Evolutionary conservation across 176 grass and related monocot genomes (phyloP).

Genomic region (Eleusine indica): DNA sequence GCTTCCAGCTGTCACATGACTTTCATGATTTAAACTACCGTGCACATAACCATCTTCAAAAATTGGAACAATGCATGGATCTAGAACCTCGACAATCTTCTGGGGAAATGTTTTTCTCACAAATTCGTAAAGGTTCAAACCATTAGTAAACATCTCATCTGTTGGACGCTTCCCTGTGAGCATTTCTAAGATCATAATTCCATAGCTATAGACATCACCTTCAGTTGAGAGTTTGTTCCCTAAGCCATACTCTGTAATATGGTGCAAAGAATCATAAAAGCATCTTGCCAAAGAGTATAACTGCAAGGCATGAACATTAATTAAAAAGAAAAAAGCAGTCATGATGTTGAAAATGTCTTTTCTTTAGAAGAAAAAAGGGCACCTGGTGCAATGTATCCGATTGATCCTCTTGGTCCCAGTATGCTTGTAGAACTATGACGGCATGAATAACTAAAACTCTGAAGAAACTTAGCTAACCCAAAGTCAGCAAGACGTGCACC

Average conservation of each 20-base stretch:
- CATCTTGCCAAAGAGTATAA: background rate
- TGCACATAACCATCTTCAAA: background rate
- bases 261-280: background rate
- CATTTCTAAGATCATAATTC: slow-evolving; percentile 58
- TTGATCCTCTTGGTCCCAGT: slow-evolving; percentile 1
- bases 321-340: no score
- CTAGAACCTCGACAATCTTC: slow-evolving; percentile 20
- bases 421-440: background rate
- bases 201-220: slow-evolving; percentile 60
- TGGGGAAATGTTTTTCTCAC: slow-evolving; percentile 39
- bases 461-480: slow-evolving; percentile 33
- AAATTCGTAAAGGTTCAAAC: slow-evolving; percentile 47
- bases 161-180: slow-evolving; percentile 54
- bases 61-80: slow-evolving; percentile 25
- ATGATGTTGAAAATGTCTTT: no score
- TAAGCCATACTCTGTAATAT: slow-evolving; percentile 49
- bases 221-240: slow-evolving; percentile 44
- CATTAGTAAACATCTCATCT: slow-evolving; percentile 44
- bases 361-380: background rate
- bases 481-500: slow-evolving; percentile 41
- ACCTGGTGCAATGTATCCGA: slow-evolving; percentile 40
- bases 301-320: no score
- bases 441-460: background rate
- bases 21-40: background rate
- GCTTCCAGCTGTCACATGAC: background rate